Base-by-base conservation (phyloP, 2,329 filamentous ascomycete species). In the Arthrinium phaeospermum region DNA sequence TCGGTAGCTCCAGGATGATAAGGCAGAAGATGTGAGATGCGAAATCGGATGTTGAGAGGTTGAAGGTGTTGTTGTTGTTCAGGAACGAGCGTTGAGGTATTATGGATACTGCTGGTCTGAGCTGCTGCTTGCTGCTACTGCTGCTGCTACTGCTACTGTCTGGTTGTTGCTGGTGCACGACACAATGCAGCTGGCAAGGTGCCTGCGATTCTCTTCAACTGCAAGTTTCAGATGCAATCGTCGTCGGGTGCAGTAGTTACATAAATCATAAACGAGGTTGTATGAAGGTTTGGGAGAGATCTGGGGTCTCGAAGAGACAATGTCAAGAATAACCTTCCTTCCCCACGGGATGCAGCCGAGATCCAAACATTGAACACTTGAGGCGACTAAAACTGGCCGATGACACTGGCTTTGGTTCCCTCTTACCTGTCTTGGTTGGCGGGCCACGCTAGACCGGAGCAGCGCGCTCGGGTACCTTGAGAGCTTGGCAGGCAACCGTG, bases 271-370 rank as follows among this genome's bases (percentile, higher is more conserved):
- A 13, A 64, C 2, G 57, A 41, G n/a, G 53, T n/a, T 37, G 53
- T 4, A 64, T 34, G 57, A 64, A 64, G 57, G 57, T 64, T 64
- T 64, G 34, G 57, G 34, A 16, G 49, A 57, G 14, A 30, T 41
- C 34, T 64, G 19, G 37, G 57, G 57, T 24, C 57, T 41, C 34
- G 41, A 64, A 13, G 19, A n/a, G 53, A 61, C 53, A 64, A 64
- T 34, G 57, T 13, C 37, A 10, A 64, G 51, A 64, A 64, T 37
- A 64, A 64, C 30, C 57, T 41, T 61, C 30, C 53, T 61, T 64
- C 57, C 57, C 57, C 57, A 64, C 57, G 57, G 57, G 57, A 41
- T 41, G 57, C 57, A 41, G 57, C 57, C 57, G 57, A 64, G 57
- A 64, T 64, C 57, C 57, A 64, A 64, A 41, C 57, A 64, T 41